Evolutionary conservation across 2,329 filamentous ascomycete genomes (phyloP).

Genomic region (Trichoderma endophyticum): DNA sequence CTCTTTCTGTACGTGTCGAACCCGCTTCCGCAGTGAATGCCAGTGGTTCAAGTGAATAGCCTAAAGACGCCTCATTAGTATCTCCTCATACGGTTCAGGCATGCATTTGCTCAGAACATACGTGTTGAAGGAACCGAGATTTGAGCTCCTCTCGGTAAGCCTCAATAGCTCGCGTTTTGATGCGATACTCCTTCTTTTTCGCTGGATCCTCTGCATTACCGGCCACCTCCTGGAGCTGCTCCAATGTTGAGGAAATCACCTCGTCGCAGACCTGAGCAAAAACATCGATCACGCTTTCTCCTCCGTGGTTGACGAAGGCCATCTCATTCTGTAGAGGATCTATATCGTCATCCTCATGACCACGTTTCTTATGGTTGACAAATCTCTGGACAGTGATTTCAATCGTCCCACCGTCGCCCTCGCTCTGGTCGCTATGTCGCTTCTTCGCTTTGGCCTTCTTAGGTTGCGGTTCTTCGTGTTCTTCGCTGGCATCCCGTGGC

Average conservation of each 20-base stretch:
- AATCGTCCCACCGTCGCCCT: constrained; percentile 34
- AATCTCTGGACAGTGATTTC: constrained; percentile 62
- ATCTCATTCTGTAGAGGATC: constrained; percentile 51
- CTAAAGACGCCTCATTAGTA: constrained; percentile 30
- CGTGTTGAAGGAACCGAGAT: constrained; percentile 56
- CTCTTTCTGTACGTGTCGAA: constrained; percentile 55
- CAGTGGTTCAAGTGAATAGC: constrained; percentile 59
- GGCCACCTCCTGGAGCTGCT: constrained; percentile 43
- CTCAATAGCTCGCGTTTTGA: constrained; percentile 55
- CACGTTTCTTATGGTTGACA: constrained; percentile 43
- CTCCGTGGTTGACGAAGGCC: constrained; percentile 50
- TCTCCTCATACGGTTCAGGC: not conserved
- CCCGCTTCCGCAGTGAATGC: constrained; percentile 55
- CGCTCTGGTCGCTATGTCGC: constrained; percentile 26
- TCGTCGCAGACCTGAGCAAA: constrained; percentile 61
- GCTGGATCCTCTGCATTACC: constrained; percentile 41
- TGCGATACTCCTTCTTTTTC: constrained; percentile 51
- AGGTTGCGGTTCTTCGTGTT: constrained; percentile 9
- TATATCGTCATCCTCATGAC: constrained; percentile 39
- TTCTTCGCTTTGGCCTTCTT: constrained; percentile 23
- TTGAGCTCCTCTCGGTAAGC: constrained; percentile 57
- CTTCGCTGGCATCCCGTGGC: not conserved
- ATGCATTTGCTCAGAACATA: constrained; percentile 34
- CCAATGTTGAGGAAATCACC: constrained; percentile 50
- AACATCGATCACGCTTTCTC: constrained; percentile 62